Evolutionary conservation across 2,329 filamentous ascomycete genomes (phyloP), one percentile per base, ranked within the genome.

Genomic region (Davidsoniella australis): DNA sequence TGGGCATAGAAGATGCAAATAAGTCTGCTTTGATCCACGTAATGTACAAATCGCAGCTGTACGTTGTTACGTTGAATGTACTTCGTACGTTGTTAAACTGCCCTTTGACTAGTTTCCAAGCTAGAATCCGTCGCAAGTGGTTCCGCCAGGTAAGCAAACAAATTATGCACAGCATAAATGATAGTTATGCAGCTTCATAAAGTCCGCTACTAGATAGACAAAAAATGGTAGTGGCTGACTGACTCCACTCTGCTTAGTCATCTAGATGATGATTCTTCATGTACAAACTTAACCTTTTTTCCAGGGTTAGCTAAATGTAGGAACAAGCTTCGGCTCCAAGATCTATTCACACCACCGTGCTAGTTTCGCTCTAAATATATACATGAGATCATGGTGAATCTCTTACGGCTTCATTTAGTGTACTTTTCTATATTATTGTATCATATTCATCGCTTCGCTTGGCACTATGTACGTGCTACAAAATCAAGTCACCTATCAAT

Each of bases 401-500:
- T 29, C 10, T 7, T 2, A n/a, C 16, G 9, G 23, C 41, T 43
- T 23, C 6, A n/a, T 43, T 23, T 14, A n/a, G 16, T 29, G 14
- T 12, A 45, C 1, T 36, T 26, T 7, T 42, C 5, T 1, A 14
- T 20, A 20, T 42, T 24, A 23, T 42, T 24, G 14, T 24, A 10
- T 23, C 16, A 1, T 7, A 10, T 16, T 14, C 8, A 36, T 16
- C 4, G 17, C 2, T 23, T 7, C 36, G 40, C 16, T n/a, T 1
- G 9, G 10, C 23, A 49, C 20, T 26, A 53, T 53, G 51, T 53
- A 49, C 47, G 39, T 44, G 10, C 36, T 53, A 5, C 47, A 53
- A 29, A 53, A 50, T 40, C 41, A 49, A 33, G 47, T 42, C n/a
- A 39, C 51, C 14, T 53, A 53, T 47, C 23, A 49, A 18, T 49